These are phyloP conservation scores for Erysiphe pulchra DNA, from an alignment of 2,329 filamentous ascomycete genomes.

Conservation along the genomic window DNA sequence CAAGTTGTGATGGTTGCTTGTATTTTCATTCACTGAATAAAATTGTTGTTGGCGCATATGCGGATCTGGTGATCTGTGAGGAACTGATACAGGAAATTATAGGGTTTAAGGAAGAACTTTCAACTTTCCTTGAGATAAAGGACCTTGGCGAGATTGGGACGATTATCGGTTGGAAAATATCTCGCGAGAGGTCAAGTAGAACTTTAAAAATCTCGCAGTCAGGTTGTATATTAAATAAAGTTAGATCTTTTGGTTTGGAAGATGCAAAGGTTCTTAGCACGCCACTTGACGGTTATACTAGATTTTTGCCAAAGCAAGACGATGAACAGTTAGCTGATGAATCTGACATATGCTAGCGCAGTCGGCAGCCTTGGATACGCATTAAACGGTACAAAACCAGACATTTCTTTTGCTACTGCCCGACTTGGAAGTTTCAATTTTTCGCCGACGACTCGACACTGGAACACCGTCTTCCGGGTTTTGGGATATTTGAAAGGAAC, in stretches of 20 bases:
- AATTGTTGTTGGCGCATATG: no score
- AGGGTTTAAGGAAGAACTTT: no score
- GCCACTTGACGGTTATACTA: not conserved
- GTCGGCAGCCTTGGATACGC: not conserved
- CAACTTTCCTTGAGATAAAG: not conserved
- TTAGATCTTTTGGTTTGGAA: not conserved
- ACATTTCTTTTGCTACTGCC: not conserved
- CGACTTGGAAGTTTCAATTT: not conserved
- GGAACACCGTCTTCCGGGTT: not conserved
- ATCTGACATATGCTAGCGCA: not conserved
- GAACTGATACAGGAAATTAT: not conserved
- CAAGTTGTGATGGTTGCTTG: no score
- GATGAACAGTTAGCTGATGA: not conserved
- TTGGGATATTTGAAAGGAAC: not conserved
- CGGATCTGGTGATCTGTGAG: not conserved
- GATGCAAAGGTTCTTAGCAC: not conserved
- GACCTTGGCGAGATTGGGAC: not conserved
- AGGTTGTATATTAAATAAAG: not conserved
- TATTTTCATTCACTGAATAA: no score
- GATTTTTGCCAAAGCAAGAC: not conserved
- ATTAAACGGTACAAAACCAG: not conserved
- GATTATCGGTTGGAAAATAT: not conserved
- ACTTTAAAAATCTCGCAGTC: not conserved
- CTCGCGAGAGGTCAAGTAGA: not conserved
- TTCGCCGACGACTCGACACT: not conserved